Conservation (phyloP, 2,329 filamentous ascomycete genomes). For the Aureobasidium lini region DNA sequence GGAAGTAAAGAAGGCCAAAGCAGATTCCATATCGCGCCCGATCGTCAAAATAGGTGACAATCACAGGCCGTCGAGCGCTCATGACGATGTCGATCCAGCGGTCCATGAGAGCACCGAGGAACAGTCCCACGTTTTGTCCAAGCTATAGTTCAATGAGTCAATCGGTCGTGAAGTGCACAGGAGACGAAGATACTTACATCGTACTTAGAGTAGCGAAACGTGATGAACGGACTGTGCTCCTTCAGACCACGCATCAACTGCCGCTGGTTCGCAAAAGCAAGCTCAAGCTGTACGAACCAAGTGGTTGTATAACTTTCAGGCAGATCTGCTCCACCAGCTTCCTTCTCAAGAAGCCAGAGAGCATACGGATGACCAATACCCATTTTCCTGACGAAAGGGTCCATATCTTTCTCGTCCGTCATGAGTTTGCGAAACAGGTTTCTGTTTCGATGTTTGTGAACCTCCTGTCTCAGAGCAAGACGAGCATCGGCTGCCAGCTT, state of each 20-base stretch:
- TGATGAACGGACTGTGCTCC: constrained; percentile 50
- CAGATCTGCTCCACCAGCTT: constrained; percentile 42
- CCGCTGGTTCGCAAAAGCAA: constrained; percentile 45
- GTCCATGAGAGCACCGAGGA: constrained; percentile 48
- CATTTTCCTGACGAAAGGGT: constrained; percentile 43
- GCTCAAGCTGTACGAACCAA: constrained; percentile 52
- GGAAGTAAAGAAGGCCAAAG: constrained; percentile 51
- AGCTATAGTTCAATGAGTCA: constrained; percentile 23
- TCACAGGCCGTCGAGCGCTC: constrained; percentile 30
- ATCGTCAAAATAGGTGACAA: constrained; percentile 34
- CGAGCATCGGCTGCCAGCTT: constrained; percentile 43
- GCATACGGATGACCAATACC: constrained; percentile 46
- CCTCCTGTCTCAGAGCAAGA: constrained; percentile 38
- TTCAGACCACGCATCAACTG: constrained; percentile 48
- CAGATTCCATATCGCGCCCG: constrained; percentile 42
- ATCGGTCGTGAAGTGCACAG: not conserved
- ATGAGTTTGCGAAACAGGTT: constrained; percentile 21
- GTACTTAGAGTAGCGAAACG: constrained; percentile 50
- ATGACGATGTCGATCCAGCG: constrained; percentile 46
- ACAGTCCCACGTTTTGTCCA: constrained; percentile 48
- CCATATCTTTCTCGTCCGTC: constrained; percentile 31
- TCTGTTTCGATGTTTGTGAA: constrained; percentile 39
- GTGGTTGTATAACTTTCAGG: constrained; percentile 49
- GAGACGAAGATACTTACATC: constrained; percentile 25
- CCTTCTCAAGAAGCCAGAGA: constrained; percentile 43